Evolutionary conservation across 1,284 basidiomycete genomes (phyloP).

Genomic region (Bondarzewia mesenterica): DNA sequence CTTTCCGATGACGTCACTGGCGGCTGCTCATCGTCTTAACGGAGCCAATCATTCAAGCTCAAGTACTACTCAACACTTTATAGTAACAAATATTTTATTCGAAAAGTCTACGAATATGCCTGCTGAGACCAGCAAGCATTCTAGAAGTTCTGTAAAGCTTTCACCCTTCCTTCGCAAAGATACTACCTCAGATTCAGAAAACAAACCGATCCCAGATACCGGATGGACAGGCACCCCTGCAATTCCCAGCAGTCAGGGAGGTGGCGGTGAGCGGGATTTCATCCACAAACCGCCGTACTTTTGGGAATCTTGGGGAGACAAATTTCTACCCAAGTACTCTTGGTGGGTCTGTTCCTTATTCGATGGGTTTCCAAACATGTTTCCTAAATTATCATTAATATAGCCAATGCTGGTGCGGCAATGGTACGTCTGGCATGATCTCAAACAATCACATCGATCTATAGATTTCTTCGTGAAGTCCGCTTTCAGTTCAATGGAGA

Average conservation of each 20-base stretch:
- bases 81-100: no score
- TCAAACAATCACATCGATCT: not conserved
- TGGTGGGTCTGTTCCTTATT: conserved; percentile 13
- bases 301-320: conserved; percentile 20
- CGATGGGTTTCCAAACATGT: not conserved
- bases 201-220: conserved; percentile 22
- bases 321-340: conserved; percentile 21
- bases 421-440: conserved; percentile 6
- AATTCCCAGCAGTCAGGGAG: conserved; percentile 21
- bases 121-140: no score
- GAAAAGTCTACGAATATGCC: no score
- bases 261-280: conserved; percentile 20
- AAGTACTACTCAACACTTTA: no score
- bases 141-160: no score
- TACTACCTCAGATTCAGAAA: no score
- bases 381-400: not conserved
- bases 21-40: no score
- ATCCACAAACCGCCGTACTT: conserved; percentile 25
- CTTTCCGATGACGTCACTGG: no score
- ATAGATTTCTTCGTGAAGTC: conserved; percentile 4
- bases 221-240: conserved; percentile 19
- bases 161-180: not conserved
- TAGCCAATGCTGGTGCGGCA: conserved; percentile 27
- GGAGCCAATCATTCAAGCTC: no score
- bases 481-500: conserved; percentile 25